Evolutionary conservation across 176 grass and related monocot genomes (phyloP), one percentile per base, ranked within the genome.

Genomic region (Juncus inflexus): DNA sequence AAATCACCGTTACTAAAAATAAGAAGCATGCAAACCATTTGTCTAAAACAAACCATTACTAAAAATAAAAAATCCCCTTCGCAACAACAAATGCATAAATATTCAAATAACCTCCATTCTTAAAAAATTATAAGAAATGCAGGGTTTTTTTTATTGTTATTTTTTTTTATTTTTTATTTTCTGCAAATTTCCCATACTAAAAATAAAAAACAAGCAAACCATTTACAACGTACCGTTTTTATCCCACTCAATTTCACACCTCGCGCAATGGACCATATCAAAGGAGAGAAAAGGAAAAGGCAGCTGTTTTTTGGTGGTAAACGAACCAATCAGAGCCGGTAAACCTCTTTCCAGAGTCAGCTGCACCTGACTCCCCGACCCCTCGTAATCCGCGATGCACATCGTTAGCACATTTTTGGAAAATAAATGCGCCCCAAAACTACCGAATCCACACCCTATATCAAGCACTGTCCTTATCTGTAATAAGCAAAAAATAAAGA

Each of bases 391-490:
- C 53, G 94, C 94, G 56, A 99, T 92, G 85, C 94, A 99, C 86
- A 92, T 86, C 37, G 94, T 99, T 77, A 99, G 70, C 37, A 99
- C 72, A 51, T 87, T 80, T 77, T 79, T 90, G 13, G 84, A 78
- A 55, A 89, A 90, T 70, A 99, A 73, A 80, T 99, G 83, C 57
- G 94, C 80, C 64, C 85, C 94, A 74, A 99, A 80, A 61, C 85
- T 99, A 70, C 94, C 89, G 84, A 99, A 99, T 73, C 94, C 94
- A 83, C 94, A 99, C 73, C 84, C 94, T 74, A 99, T 92, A 65
- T 99, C 94, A 59, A 99, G 83, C 58, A 92, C 85, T 60, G 89
- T 99, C 75, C 89, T 88, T 74, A 99, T 76, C 94, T 99, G 94
- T 42, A 59, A 52, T 5, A 71, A 59, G 55, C 14, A 28, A n/a